Evolutionary conservation across 768 basidiomycete genomes (phyloP), one percentile per base, ranked within the genome.

Genomic region (Fibroporia radiculosa): DNA sequence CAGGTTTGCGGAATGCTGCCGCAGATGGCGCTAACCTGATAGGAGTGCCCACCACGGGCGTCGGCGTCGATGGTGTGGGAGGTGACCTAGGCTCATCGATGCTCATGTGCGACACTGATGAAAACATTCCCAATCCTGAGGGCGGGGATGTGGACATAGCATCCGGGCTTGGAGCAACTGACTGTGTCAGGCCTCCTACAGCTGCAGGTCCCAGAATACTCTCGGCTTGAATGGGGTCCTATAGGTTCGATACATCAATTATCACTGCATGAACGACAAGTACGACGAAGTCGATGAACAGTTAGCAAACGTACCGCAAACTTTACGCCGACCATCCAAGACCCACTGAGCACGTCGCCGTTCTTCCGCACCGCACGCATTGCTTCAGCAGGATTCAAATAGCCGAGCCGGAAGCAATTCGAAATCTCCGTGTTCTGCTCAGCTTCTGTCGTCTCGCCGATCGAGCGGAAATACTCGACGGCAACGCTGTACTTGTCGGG

Each of bases 321-420:
- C 61, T 90, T 90, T 32, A 78, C 80, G 11, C 90, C 91, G 27
- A 93, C 67, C 89, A 93, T 93, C 72, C 78, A 87, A 38, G 70
- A 73, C 3, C 84, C 84, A 10, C 73, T 66, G 18, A 93, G 58
- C 1, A 92, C 64, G 40, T 93, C 89, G 2, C 91, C 91, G 52
- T 83, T 93, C 64, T 84, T 84, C 40, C 86, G 69, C 13, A 90
- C 77, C 2, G 89, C 87, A 10, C 90, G 71, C 50, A 86, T 62
- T 0, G 89, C 90, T 46, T 90, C 86, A 19, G 75, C 80, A 6
- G 77, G 66, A 48, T 84, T 78, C 32, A 65, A 62, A 56, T 82
- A 93, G 2, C 85, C 84, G 42, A 93, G 80, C 41, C 74, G 75
- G 62, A 93, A 89, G 66, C 86, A 90, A 60, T 93, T 93, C 19